Percentiles rank a stretch among this genome's conserved stretches.
Evolutionary conservation across 768 basidiomycete genomes (phyloP).

Genomic region (Sarcodon sp.): DNA sequence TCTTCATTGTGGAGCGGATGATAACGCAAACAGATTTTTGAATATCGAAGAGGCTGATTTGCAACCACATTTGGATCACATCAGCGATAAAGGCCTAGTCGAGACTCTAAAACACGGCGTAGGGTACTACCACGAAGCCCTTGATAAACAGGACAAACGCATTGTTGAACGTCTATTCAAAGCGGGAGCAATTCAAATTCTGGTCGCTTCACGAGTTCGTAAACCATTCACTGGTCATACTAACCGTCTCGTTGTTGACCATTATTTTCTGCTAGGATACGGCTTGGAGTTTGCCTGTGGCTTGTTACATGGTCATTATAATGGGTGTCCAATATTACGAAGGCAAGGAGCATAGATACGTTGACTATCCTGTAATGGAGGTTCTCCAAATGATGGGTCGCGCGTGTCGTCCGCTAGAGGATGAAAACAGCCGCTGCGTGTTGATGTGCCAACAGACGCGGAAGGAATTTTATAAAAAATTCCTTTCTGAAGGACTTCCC

Average conservation of each 20-base stretch:
- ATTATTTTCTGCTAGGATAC: slow-evolving; percentile 48
- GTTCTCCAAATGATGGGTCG: slow-evolving; percentile 98
- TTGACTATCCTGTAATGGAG: slow-evolving; percentile 97
- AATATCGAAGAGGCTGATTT: slow-evolving; percentile 78
- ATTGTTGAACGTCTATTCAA: slow-evolving; percentile 90
- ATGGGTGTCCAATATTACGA: slow-evolving; percentile 99
- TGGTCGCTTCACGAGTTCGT: slow-evolving; percentile 85
- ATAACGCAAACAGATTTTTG: slow-evolving; percentile 75
- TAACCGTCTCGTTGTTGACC: not conserved
- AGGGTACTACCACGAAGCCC: slow-evolving; percentile 91
- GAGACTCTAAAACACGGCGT: slow-evolving; percentile 85
- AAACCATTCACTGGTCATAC: not conserved
- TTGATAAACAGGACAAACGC: slow-evolving; percentile 83
- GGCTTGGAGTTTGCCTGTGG: slow-evolving; percentile 90
- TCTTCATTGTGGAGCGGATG: slow-evolving; percentile 79
- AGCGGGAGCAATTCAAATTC: slow-evolving; percentile 87
- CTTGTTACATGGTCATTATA: slow-evolving; percentile 96
- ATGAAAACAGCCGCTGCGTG: slow-evolving; percentile 85
- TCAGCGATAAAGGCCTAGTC: slow-evolving; percentile 60
- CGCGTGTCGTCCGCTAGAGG: slow-evolving; percentile 86
- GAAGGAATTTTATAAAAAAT: slow-evolving; percentile 99
- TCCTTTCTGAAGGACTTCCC: slow-evolving; percentile 91
- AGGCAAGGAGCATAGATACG: slow-evolving; percentile 94
- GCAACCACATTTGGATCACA: slow-evolving; percentile 77
- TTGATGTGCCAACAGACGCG: slow-evolving; percentile 96